A percentile compares a stretch with the other conserved stretches of the same genome.
These are phyloP conservation scores for Babesia sp. DNA, from an alignment of 169 alveolate genomes.

Conservation along the genomic window DNA sequence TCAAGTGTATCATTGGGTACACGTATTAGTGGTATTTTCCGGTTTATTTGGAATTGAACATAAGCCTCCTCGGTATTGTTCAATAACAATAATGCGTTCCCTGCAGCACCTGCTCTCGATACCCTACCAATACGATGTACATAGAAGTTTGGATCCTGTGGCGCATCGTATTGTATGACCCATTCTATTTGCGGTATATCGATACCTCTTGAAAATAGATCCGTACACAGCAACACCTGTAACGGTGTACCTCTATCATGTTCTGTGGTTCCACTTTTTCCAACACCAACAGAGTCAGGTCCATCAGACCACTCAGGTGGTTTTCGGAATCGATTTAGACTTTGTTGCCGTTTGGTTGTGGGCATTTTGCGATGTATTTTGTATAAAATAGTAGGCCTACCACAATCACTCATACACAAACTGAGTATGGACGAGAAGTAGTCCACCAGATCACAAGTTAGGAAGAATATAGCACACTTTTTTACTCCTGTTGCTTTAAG, in stretches of 20 bases:
- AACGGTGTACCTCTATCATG: background rate
- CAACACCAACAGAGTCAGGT: background rate
- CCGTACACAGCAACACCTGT: constrained; percentile 88
- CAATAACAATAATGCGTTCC: constrained; percentile 86
- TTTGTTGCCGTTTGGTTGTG: constrained; percentile 60
- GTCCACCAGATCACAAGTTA: constrained; percentile 74
- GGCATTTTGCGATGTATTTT: constrained; percentile 87
- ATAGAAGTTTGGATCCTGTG: constrained; percentile 85
- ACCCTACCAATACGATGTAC: constrained; percentile 99
- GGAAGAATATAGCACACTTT: constrained; percentile 72
- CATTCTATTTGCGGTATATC: constrained; percentile 92
- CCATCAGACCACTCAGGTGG: background rate
- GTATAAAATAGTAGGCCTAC: constrained; percentile 17
- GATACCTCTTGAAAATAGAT: constrained; percentile 92
- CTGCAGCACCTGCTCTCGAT: constrained; percentile 97
- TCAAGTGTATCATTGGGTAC: constrained; percentile 10
- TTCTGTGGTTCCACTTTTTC: too few species aligned
- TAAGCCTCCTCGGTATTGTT: constrained; percentile 46
- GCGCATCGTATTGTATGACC: constrained; percentile 94
- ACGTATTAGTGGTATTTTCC: constrained; percentile 33
- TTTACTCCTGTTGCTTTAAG: constrained; percentile 22
- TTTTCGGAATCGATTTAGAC: constrained; percentile 5
- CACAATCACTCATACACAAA: constrained; percentile 9
- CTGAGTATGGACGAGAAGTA: constrained; percentile 43
- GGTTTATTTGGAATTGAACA: constrained; percentile 58